These are phyloP conservation scores for Prototheca wickerhamii DNA, from an alignment of 163 green algal genomes.

Conservation along the genomic window DNA sequence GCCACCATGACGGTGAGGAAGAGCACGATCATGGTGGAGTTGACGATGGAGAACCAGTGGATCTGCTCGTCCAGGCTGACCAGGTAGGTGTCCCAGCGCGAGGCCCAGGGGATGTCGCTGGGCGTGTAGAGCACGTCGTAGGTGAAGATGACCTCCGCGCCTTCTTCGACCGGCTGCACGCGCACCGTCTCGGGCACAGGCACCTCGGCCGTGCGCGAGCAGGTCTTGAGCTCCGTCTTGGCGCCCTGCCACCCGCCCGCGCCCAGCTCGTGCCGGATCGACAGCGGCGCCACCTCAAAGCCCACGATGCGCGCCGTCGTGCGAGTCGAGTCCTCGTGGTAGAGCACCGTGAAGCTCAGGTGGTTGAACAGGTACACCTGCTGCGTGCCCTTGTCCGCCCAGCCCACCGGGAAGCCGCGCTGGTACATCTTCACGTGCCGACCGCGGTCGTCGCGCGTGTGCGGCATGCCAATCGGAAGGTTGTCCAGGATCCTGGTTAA, in stretches of 20 bases:
- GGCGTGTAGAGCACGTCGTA: constrained; percentile 91
- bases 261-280: constrained; percentile 84
- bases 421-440: constrained; percentile 84
- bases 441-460: constrained; percentile 60
- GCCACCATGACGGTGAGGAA: constrained; percentile 97
- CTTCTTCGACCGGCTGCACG: constrained; percentile 66
- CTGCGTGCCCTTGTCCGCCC: constrained; percentile 41
- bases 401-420: constrained; percentile 86
- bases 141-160: constrained; percentile 88
- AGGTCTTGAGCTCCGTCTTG: constrained; percentile 58
- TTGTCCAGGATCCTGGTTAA: constrained; percentile 94
- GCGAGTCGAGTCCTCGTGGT: constrained; percentile 78
- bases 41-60: constrained; percentile 96
- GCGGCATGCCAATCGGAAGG: constrained; percentile 87
- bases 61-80: constrained; percentile 92
- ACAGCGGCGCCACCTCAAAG: constrained; percentile 95
- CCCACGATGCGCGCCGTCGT: constrained; percentile 84
- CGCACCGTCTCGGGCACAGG: constrained; percentile 64
- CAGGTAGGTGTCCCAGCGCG: constrained; percentile 97
- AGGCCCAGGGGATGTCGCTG: constrained; percentile 89
- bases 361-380: constrained; percentile 90
- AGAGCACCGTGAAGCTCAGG: constrained; percentile 92
- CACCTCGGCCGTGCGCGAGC: constrained; percentile 66
- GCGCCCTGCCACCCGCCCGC: constrained; percentile 37
- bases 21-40: constrained; percentile 96